phyloP scores from a whole-genome alignment of 805 yeast genomes.

The Priceomyces castillae region DNA sequence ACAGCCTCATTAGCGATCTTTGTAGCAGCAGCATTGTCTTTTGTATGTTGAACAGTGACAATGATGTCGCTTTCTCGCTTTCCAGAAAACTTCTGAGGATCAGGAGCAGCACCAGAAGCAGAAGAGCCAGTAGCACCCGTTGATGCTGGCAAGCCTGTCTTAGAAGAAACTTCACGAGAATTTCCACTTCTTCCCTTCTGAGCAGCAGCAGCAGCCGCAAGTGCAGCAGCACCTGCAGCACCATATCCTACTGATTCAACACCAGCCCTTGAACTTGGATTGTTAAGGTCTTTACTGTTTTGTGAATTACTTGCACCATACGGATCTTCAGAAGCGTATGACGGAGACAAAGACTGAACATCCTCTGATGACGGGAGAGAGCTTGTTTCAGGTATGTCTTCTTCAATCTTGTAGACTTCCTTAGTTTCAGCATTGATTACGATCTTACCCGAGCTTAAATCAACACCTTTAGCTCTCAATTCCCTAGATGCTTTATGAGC shows the following conservation, averaged over 20 bases:
- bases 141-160: not conserved
- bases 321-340: not conserved
- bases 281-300: not conserved
- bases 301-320: not conserved
- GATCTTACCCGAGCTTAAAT: slow-evolving; percentile 31
- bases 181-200: not conserved
- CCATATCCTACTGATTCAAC: slow-evolving; percentile 5
- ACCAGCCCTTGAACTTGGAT: not conserved
- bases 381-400: not conserved
- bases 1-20: slow-evolving; percentile 27
- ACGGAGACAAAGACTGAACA: slow-evolving; percentile 4
- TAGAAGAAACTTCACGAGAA: not conserved
- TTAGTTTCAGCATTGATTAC: slow-evolving; percentile 33
- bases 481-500: slow-evolving; percentile 32
- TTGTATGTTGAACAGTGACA: slow-evolving; percentile 31
- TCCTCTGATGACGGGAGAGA: not conserved
- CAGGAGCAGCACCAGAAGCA: too few relatives aligned
- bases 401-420: slow-evolving; percentile 26
- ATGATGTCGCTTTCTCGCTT: slow-evolving; percentile 16
- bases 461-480: slow-evolving; percentile 30
- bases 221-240: slow-evolving; percentile 6
- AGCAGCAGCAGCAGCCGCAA: slow-evolving; percentile 5
- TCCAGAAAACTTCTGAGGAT: not conserved
- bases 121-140: slow-evolving; percentile 1
- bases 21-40: slow-evolving; percentile 24